These are phyloP conservation scores for Fusarium veterinarium DNA, from an alignment of 2,329 filamentous ascomycete species.

Conservation along the genomic window DNA sequence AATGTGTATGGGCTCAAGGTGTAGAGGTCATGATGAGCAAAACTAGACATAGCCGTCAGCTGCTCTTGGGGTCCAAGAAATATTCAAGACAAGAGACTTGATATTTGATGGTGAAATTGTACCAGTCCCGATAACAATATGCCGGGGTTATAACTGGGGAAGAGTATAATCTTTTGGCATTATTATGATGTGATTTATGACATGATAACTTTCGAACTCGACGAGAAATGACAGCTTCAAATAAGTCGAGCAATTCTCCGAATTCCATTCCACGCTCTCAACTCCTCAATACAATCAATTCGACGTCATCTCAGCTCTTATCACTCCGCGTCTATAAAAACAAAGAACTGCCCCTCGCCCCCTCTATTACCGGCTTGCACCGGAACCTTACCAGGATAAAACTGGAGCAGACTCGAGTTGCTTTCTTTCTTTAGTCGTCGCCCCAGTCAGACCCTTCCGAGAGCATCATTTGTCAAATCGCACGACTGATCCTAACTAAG, in stretches of 20 bases:
- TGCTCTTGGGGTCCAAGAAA: not conserved
- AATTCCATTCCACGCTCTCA: not conserved
- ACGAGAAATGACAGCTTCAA: not conserved
- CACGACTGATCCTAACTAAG: conserved; percentile 11
- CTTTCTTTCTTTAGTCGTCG: conserved; percentile 31
- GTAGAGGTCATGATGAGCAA: conserved; percentile 28
- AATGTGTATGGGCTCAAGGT: not conserved
- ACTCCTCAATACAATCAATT: conserved; percentile 2
- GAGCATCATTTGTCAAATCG: conserved; percentile 38
- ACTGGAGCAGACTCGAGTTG: conserved; percentile 37
- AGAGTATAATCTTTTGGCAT: not conserved
- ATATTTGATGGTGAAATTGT: not conserved
- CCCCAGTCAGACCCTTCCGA: conserved; percentile 21
- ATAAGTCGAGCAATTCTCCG: not conserved
- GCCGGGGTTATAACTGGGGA: not conserved
- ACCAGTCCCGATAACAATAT: not conserved
- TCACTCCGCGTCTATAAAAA: conserved; percentile 11
- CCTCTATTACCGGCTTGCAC: conserved; percentile 39
- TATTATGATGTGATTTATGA: not conserved
- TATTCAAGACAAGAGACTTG: not conserved
- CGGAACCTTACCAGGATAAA: conserved; percentile 40
- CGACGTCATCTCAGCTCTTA: conserved; percentile 37
- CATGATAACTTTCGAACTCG: not conserved
- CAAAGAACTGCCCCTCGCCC: conserved; percentile 23
- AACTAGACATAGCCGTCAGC: not conserved